Evolutionary conservation across 441 rosid species (phyloP).

Genomic region (Bocquillonia castaneifolia): DNA sequence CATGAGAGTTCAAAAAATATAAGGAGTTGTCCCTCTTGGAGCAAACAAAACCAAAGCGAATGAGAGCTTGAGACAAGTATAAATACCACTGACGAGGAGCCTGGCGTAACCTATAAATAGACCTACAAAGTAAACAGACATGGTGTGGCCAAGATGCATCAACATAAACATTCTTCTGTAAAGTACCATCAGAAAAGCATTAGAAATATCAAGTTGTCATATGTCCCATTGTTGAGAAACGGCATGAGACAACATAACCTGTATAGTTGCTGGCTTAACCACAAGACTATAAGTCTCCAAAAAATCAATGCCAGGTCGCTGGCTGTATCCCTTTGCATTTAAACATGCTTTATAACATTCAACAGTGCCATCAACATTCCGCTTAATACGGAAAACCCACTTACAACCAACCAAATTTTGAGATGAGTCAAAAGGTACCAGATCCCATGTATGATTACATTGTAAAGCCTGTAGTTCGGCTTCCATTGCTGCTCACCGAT

Average conservation of each 20-base stretch:
- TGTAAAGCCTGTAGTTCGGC: not conserved
- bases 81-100: not conserved
- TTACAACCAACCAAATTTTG: not conserved
- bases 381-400: not conserved
- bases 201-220: too few species aligned
- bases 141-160: too few species aligned
- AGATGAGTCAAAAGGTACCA: not conserved
- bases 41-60: not conserved
- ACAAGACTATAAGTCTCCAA: not conserved
- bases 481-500: not conserved
- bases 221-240: not conserved
- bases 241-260: too few species aligned
- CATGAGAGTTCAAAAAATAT: too few species aligned
- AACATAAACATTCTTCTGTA: not conserved
- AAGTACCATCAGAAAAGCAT: not conserved
- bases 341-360: not conserved
- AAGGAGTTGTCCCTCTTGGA: not conserved
- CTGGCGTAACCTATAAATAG: not conserved
- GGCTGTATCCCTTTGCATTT: not conserved
- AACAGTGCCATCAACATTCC: too few species aligned
- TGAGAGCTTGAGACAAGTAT: not conserved
- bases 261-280: not conserved
- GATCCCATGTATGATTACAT: not conserved
- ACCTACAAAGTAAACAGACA: too few species aligned
- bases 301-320: not conserved